Conservation (phyloP, 139 green algal species). For the Chlamydomonas eustigma region DNA sequence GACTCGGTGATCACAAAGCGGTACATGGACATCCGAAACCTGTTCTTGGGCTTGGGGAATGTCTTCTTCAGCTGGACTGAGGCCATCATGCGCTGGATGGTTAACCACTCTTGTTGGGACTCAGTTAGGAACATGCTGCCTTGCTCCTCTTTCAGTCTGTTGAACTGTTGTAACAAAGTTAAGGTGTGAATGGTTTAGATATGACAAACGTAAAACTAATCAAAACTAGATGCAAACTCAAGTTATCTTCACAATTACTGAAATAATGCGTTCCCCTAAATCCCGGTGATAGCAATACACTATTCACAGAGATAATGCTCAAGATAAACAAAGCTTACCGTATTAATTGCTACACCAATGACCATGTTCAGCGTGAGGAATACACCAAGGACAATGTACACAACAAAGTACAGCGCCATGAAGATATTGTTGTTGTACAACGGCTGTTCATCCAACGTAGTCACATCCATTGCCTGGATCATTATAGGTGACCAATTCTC, state of each 20-base stretch:
- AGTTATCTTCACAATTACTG: too few species aligned
- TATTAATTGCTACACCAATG: slow-evolving; percentile 13
- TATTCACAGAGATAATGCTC: background rate
- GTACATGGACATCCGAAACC: background rate
- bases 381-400: slow-evolving; percentile 50
- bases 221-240: background rate
- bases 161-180: slow-evolving; percentile 31
- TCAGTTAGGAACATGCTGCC: slow-evolving; percentile 30
- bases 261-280: too few species aligned
- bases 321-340: background rate
- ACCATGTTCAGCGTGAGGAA: slow-evolving; percentile 37
- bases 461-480: slow-evolving; percentile 49
- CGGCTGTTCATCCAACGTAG: slow-evolving; percentile 46
- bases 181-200: background rate
- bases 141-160: slow-evolving; percentile 38
- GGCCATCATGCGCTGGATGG: slow-evolving; percentile 36
- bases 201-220: background rate
- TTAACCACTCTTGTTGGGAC: slow-evolving; percentile 43
- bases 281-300: too few species aligned
- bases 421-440: slow-evolving; percentile 31
- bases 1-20: background rate
- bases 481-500: slow-evolving; percentile 54
- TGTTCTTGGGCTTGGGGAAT: background rate
- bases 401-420: slow-evolving; percentile 58
- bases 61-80: background rate